A percentile compares a stretch with the other conserved stretches of the same genome.
Conservation (phyloP, 2,329 filamentous ascomycete species). For the Pezicula rhizophila region DNA sequence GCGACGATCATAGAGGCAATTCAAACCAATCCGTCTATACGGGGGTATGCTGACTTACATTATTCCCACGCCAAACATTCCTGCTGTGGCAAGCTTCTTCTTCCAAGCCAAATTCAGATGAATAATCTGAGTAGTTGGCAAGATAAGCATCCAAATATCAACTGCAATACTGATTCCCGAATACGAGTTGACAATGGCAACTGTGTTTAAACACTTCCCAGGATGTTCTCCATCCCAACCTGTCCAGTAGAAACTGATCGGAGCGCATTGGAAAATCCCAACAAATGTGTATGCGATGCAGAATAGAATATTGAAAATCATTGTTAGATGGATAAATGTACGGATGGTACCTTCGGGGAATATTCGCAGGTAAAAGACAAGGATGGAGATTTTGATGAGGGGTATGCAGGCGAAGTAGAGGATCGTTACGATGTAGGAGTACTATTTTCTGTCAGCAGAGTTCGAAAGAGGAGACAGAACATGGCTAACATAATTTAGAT, state of each 20-base stretch:
- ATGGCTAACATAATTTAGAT: neutral
- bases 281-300: neutral
- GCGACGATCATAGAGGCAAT: no score
- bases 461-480: neutral
- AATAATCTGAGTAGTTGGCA: neutral
- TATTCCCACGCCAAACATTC: neutral
- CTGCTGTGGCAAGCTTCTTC: neutral
- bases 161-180: neutral
- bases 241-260: neutral
- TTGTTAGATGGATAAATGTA: neutral
- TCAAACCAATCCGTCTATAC: no score
- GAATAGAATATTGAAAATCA: neutral
- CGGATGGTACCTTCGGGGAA: neutral
- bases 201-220: neutral
- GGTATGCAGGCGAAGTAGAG: neutral
- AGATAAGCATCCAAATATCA: neutral
- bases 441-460: neutral
- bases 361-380: neutral
- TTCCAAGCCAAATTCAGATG: neutral
- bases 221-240: neutral
- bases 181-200: neutral
- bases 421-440: neutral
- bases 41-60: neutral
- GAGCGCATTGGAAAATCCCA: neutral
- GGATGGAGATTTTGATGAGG: neutral